Conservation (phyloP, 352 stramenopile genomes). For the Pythium chondricola region DNA sequence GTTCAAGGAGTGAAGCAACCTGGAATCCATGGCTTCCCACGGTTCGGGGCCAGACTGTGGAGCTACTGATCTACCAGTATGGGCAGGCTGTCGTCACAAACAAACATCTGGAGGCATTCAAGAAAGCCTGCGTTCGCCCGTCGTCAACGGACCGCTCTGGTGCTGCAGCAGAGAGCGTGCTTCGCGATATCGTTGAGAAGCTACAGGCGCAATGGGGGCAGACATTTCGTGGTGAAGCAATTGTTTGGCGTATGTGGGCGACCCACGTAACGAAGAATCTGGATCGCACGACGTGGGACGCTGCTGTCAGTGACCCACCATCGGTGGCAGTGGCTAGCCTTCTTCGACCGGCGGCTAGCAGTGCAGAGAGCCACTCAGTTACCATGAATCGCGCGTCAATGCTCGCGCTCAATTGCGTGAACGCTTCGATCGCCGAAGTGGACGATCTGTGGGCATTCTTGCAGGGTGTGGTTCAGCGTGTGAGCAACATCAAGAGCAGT, state of each 20-base stretch:
- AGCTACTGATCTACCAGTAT: too few species aligned
- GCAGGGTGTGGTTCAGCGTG: not conserved
- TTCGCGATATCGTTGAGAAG: not conserved
- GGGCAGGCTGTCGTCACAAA: too few species aligned
- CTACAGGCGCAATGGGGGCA: not conserved
- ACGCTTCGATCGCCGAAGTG: not conserved
- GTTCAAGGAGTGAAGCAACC: too few species aligned
- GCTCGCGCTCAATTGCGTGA: not conserved
- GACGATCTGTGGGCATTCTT: not conserved
- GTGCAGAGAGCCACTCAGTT: not conserved
- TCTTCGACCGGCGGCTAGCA: not conserved
- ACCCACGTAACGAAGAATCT: conserved; percentile 2
- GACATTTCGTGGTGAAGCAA: not conserved
- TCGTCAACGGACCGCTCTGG: not conserved
- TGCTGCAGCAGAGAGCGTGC: not conserved
- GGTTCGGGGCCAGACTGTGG: too few species aligned
- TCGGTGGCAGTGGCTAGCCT: not conserved
- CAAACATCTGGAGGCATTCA: not conserved
- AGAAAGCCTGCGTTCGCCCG: not conserved
- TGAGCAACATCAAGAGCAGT: not conserved
- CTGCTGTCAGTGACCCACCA: not conserved
- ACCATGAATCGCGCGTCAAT: not conserved
- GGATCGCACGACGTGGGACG: not conserved
- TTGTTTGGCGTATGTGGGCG: conserved; percentile 5
- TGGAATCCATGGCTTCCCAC: not conserved